Evolutionary conservation across 352 stramenopile species (phyloP), one percentile per base, ranked within the genome.

Genomic region (Globisporangium megalacanthum): DNA sequence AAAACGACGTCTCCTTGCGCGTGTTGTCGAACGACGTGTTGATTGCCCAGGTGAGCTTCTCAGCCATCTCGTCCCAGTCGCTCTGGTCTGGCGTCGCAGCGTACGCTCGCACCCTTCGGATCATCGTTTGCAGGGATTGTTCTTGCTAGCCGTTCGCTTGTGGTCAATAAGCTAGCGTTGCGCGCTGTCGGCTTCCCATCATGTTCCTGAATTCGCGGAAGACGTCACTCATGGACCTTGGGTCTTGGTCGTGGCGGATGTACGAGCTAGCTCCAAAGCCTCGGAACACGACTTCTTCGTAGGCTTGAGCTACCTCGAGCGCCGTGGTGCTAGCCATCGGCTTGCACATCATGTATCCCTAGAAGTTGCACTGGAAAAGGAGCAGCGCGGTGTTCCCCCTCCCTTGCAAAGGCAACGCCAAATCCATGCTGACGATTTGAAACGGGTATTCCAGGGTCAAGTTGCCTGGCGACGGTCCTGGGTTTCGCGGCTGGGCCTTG

Each of bases 71-170:
- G 1, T 80, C 68, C 63, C 71, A 80, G 36, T 77, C 68, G 17
- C 54, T 55, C 54, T 75, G 64, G 17, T 58, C 52, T 0, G 62
- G 52, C 0, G 60, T 64, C 49, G 66, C 52, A 2, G 67, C 22
- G 22, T 75, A 77, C 0, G 52, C 33, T 8, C 33, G 22, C 20
- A 77, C 45, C 4, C 33, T 54, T 1, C 49, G 33, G 14, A 71
- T 64, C 0, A 80, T 61, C 64, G 70, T 69, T 45, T 75, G 66
- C 1, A 70, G 55, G 1, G 59, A 70, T 8, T 59, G 10, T 10
- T 73, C 66, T 35, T 79, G 67, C 47, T 78, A 61, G 0, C 70
- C 65, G 36, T 79, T 79, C 0, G 60, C 67, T 37, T 76, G 65
- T 0, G 62, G 59, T 0, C 59, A 53, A 29, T 76, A 76, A 0